Conservation (phyloP, 2,329 filamentous ascomycete genomes). For the Fusarium circinatum region DNA sequence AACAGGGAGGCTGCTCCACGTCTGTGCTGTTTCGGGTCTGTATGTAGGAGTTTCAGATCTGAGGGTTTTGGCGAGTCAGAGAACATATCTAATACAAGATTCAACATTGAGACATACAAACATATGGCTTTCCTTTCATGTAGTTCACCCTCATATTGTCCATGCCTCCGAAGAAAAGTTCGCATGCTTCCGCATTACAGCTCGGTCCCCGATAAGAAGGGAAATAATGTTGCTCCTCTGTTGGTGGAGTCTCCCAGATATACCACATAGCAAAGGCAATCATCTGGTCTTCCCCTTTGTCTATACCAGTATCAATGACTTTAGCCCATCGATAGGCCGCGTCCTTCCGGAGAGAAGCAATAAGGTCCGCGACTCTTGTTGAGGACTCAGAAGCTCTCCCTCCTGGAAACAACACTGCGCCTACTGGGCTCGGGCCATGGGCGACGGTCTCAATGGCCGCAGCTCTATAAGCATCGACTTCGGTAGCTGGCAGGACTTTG, state of each 20-base stretch:
- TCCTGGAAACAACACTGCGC: conserved; percentile 47
- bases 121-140: conserved; percentile 47
- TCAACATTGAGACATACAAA: conserved; percentile 46
- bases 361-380: conserved; percentile 37
- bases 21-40: conserved; percentile 50
- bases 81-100: too few species aligned
- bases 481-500: conserved; percentile 48
- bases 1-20: conserved; percentile 50
- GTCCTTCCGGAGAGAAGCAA: conserved; percentile 36
- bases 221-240: conserved; percentile 36
- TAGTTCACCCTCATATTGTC: conserved; percentile 44
- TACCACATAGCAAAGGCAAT: conserved; percentile 52
- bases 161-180: conserved; percentile 48
- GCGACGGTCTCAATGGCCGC: conserved; percentile 52
- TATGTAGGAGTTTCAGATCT: conserved; percentile 54
- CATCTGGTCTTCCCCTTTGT: conserved; percentile 43
- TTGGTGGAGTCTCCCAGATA: conserved; percentile 43
- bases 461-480: conserved; percentile 50
- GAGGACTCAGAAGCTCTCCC: conserved; percentile 35
- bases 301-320: conserved; percentile 48
- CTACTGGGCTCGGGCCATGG: conserved; percentile 48
- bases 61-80: background rate
- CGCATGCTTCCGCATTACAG: conserved; percentile 48
- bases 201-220: conserved; percentile 43
- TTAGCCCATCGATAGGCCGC: conserved; percentile 50